A percentile compares a stretch with the other conserved stretches of the same genome.
Evolutionary conservation across 257 asterid genomes (phyloP).

Genomic region (Galeopsis tetrahit): DNA sequence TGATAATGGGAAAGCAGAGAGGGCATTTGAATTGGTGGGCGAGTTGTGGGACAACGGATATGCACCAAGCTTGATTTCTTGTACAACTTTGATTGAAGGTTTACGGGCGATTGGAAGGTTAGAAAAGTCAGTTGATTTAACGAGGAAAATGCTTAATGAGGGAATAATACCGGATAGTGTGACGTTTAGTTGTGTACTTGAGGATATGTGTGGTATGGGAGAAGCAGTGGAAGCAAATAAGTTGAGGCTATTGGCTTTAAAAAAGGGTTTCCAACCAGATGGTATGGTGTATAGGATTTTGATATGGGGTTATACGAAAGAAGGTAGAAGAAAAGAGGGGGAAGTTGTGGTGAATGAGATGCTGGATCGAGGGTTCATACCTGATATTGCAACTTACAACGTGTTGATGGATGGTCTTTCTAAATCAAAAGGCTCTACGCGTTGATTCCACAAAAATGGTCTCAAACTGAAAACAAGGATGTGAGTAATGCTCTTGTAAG

Average conservation of each 20-base stretch:
- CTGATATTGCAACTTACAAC: conserved; percentile 82
- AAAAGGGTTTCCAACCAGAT: conserved; percentile 73
- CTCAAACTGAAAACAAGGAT: too few species aligned
- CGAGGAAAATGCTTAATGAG: conserved; percentile 63
- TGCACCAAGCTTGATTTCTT: conserved; percentile 70
- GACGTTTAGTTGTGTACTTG: conserved; percentile 75
- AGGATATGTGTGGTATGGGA: conserved; percentile 67
- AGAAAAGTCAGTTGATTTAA: conserved; percentile 48
- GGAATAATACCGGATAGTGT: conserved; percentile 70
- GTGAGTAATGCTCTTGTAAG: neutral
- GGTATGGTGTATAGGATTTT: conserved; percentile 75
- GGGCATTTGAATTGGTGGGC: conserved; percentile 58
- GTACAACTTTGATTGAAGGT: conserved; percentile 74
- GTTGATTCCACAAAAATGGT: conserved; percentile 17
- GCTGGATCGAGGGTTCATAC: conserved; percentile 83
- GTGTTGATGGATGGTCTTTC: conserved; percentile 63
- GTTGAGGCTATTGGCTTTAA: conserved; percentile 69
- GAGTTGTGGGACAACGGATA: conserved; percentile 71
- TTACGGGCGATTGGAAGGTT: conserved; percentile 47
- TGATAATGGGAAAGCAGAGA: conserved; percentile 40
- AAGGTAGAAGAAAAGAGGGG: conserved; percentile 77
- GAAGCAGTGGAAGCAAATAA: conserved; percentile 71
- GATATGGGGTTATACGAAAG: conserved; percentile 64
- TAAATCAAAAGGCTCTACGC: conserved; percentile 37
- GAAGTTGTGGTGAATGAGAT: conserved; percentile 78